Conservation (phyloP, 768 basidiomycete genomes). For the Trametopsis cervina region DNA sequence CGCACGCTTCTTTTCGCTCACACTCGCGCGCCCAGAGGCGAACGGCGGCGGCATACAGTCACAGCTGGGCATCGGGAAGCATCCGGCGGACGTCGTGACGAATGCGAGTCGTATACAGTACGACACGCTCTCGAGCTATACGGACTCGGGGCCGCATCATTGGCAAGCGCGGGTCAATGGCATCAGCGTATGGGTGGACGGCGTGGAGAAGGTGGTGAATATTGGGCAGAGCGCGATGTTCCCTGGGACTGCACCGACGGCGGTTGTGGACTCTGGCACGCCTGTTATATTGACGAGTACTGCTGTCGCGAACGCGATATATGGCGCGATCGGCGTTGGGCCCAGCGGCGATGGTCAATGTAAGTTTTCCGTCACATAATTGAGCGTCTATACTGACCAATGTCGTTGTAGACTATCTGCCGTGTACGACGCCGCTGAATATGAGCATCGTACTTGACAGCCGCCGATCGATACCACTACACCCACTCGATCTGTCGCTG, state of each 20-base stretch:
- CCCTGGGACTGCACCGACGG: constrained; percentile 44
- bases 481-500: constrained; percentile 64
- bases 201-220: constrained; percentile 30
- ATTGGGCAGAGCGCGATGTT: constrained; percentile 31
- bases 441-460: constrained; percentile 60
- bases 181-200: constrained; percentile 56
- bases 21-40: constrained; percentile 52
- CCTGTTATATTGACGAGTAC: constrained; percentile 59
- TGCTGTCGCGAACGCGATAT: constrained; percentile 64
- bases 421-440: constrained; percentile 65
- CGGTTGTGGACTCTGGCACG: constrained; percentile 68
- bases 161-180: constrained; percentile 58
- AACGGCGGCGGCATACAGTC: constrained; percentile 51
- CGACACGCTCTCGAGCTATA: constrained; percentile 26
- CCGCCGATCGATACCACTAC: constrained; percentile 50
- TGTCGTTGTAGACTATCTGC: constrained; percentile 55
- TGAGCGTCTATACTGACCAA: neutral
- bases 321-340: constrained; percentile 61
- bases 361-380: constrained; percentile 32
- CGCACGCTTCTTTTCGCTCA: constrained; percentile 58
- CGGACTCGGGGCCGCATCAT: constrained; percentile 36
- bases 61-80: constrained; percentile 61
- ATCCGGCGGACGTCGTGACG: constrained; percentile 45
- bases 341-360: constrained; percentile 59
- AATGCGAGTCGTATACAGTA: constrained; percentile 50